Evolutionary conservation across 129 eudicot genomes (phyloP).

Genomic region (sunflower (Helianthus annuus)): HanXRQr2.0-SUNRISE NC_035449.2:12460821-12461320

Average conservation of each 20-base stretch:
- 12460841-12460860: too few species aligned
- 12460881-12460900: neutral
- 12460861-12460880: neutral
- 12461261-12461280: neutral
- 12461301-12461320: neutral
- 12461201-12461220: neutral
- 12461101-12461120: neutral
- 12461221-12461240: neutral
- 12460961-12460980: neutral
- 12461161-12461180: neutral
- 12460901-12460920: neutral
- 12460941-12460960: neutral
- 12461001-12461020: neutral
- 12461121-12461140: neutral
- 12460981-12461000: neutral
- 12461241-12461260: neutral
- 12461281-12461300: conserved; percentile 1
- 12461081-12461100: neutral
- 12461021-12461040: neutral
- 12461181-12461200: neutral
- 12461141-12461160: neutral
- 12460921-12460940: neutral
- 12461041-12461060: neutral
- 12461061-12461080: neutral
- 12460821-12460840: too few species aligned